Base-by-base conservation (phyloP, 2,329 filamentous ascomycete genomes). In the Scedosporium boydii region DNA sequence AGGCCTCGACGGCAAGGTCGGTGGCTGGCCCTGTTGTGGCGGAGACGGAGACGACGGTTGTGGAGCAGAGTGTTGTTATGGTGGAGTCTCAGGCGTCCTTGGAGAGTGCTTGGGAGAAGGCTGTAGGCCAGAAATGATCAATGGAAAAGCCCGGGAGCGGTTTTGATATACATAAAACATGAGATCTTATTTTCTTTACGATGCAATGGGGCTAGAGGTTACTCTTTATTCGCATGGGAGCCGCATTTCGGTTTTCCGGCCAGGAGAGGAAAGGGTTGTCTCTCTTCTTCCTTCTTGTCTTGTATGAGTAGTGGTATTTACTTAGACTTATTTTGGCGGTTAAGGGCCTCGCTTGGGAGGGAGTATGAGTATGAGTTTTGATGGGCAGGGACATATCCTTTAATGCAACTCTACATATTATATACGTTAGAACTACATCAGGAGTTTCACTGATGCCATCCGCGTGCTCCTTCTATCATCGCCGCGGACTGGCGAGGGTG, bases 61-160 rank as follows among this genome's bases (percentile, higher is more conserved):
- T 64, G 6, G 79, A 82, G 63, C 81, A 83, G 66, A 85, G 82
- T 65, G 68, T 84, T 5, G 77, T 86, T 18, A 70, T 87, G 65
- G 76, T 86, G 26, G 81, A 82, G 44, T 68, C 75, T 26, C 70
- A 77, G 63, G 75, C 73, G 58, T 79, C 63, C 3, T 85, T 91
- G 68, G 87, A 91, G 72, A 84, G 77, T 67, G 87, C 86, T 1
- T 91, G 88, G 88, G 86, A 82, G 59, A 84, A 86, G 72, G 88
- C 88, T 16, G 67, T 60, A 38, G 63, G 63, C 5, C 60, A 55
- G 42, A 56, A 64, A 59, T 55, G 53, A 46, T 56, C 21, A 27
- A 62, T 34, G 26, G 26, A 56, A 56, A 65, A 60, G 38, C 61
- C 58, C 6, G 29, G 29, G 29, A 34, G 27, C 27, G 61, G 48